A percentile compares a stretch with the other conserved stretches of the same genome.
Evolutionary conservation across 2,329 filamentous ascomycete species (phyloP).

Genomic region (Pestalotiopsis fici): DNA sequence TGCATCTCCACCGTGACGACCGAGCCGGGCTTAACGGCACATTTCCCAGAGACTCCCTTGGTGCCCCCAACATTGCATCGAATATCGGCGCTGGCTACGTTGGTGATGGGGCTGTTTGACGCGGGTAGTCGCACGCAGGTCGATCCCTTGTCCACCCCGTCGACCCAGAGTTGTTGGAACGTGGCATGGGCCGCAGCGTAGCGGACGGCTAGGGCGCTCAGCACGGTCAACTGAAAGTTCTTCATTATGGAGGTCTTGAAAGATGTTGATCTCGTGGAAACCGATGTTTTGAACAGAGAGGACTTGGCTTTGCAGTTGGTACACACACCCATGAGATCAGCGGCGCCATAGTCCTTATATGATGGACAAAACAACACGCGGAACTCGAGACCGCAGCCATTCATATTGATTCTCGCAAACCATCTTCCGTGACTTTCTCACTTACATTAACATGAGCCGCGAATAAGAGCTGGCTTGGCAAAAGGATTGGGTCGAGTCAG

Average conservation of each 20-base stretch:
- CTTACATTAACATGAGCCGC: neutral
- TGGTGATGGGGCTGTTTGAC: constrained; percentile 52
- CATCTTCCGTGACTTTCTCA: neutral
- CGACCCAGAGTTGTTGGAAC: constrained; percentile 53
- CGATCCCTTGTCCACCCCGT: constrained; percentile 39
- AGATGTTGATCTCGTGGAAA: neutral
- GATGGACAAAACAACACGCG: neutral
- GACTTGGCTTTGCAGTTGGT: neutral
- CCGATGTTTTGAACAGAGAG: neutral
- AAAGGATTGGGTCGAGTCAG: neutral
- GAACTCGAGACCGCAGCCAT: neutral
- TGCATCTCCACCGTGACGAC: constrained; percentile 61
- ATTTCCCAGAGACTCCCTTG: constrained; percentile 39
- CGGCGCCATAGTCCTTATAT: neutral
- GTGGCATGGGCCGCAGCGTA: constrained; percentile 47
- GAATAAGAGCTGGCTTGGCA: neutral
- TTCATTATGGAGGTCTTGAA: constrained; percentile 31
- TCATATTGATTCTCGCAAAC: neutral
- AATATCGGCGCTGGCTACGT: constrained; percentile 40
- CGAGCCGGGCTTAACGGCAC: constrained; percentile 45
- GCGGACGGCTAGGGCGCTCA: constrained; percentile 33
- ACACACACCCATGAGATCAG: neutral
- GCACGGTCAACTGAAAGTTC: constrained; percentile 28
- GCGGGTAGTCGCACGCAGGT: constrained; percentile 49
- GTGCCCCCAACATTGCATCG: constrained; percentile 41